Evolutionary conservation across 225 moss, liverwort and hornwort species (phyloP), one percentile per base, ranked within the genome.

Genomic region (Marchantia paleacea): DNA sequence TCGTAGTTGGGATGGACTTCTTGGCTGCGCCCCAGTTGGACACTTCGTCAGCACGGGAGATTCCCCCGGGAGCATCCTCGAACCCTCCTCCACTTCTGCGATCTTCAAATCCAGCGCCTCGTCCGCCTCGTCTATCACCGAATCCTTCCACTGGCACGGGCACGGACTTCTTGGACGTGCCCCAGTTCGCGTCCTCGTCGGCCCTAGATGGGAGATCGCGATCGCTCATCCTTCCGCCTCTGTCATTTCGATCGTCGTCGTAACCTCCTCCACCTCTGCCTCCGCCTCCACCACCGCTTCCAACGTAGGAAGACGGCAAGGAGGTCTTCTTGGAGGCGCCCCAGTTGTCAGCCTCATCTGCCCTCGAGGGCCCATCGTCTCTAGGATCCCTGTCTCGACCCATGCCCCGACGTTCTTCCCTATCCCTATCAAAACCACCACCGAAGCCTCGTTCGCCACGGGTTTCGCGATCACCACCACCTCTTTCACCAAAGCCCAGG

Each of bases 111-210:
- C 93, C 92, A 60, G 90, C 96, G 79, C 89, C 85, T 64, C 89
- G 47, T 85, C 77, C 82, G 67, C 85, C 77, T 67, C 93, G 90
- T 65, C 94, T 91, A 57, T 94, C 94, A 0, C 86, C 90, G 58
- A 85, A 87, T 25, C 85, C 85, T 7, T 82, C 80, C 52, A 70
- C 73, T 9, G 85, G 82, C 3, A 86, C 81, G 16, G 93, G 84
- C 80, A 91, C 94, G 47, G 92, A 91, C 92, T 94, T 97, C 91
- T 97, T 97, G 84, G 83, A 25, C 25, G 91, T 90, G 75, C 93
- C 96, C 96, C 96, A 97, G 92, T 93, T 92, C 14, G 94, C 93
- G 47, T 93, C 96, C 86, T 94, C 96, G 79, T 97, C 96, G 49
- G 96, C 96, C 63, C 96, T 88, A n/a, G 96, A 97, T 39, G 96